Conservation (phyloP, 306 rosid species). For the Abrus pulchellus region DNA sequence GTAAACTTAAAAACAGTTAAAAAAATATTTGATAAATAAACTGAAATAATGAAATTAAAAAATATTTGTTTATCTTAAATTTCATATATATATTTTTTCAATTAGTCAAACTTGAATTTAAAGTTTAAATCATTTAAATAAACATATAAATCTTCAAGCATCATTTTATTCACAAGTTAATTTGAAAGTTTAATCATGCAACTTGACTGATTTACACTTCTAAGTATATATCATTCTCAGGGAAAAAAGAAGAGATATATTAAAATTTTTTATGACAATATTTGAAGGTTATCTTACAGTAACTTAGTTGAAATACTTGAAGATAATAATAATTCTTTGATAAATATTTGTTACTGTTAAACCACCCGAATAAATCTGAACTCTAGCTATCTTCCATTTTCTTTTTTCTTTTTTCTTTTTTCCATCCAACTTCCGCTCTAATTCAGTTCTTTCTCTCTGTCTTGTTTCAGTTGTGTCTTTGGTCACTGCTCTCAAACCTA, state of each 20-base stretch:
- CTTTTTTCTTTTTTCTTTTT: constrained; percentile 13
- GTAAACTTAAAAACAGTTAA: neutral
- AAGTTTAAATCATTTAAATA: no score
- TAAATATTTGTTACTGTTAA: neutral
- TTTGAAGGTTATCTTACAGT: neutral
- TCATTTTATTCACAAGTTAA: neutral
- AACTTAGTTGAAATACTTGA: no score
- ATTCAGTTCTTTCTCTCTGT: neutral
- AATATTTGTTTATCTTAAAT: neutral
- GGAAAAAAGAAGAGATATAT: no score
- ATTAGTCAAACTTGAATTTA: neutral
- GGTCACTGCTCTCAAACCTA: constrained; percentile 55
- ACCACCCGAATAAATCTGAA: neutral
- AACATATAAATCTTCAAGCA: no score
- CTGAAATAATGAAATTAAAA: neutral
- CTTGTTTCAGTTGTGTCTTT: constrained; percentile 37
- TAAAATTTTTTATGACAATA: neutral
- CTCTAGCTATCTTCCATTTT: constrained; percentile 12
- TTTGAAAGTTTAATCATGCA: neutral
- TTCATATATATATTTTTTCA: neutral
- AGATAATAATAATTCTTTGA: no score
- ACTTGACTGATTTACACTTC: neutral
- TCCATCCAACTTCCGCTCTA: neutral
- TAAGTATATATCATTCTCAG: neutral
- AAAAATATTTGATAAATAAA: neutral